Percentiles rank a stretch among this genome's conserved stretches.
Conservation (phyloP, 2,329 filamentous ascomycete genomes). For the Talaromyces islandicus region DNA sequence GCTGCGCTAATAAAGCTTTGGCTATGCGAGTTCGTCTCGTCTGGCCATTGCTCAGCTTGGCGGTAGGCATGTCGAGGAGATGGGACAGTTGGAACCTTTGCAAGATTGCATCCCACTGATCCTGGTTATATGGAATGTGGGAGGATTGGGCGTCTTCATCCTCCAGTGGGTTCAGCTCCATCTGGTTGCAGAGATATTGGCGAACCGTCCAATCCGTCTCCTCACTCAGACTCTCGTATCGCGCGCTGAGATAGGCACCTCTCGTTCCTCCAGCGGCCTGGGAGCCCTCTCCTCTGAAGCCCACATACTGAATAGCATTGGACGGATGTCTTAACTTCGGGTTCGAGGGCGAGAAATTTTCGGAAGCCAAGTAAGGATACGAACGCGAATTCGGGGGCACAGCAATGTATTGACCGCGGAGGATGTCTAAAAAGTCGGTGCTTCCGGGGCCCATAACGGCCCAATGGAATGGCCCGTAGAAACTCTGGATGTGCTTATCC, state of each 20-base stretch:
- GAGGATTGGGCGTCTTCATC: constrained; percentile 34
- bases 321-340: constrained; percentile 51
- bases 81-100: constrained; percentile 61
- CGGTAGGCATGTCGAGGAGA: constrained; percentile 73
- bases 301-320: constrained; percentile 78
- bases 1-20: constrained; percentile 69
- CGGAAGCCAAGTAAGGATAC: constrained; percentile 69
- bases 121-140: constrained; percentile 44
- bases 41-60: constrained; percentile 91
- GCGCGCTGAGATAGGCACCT: constrained; percentile 79
- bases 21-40: constrained; percentile 82
- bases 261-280: constrained; percentile 41
- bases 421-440: constrained; percentile 73
- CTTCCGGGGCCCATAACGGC: constrained; percentile 78
- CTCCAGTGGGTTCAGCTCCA: constrained; percentile 68
- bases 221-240: constrained; percentile 84
- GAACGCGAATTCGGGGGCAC: constrained; percentile 68
- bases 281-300: constrained; percentile 71
- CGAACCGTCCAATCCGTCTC: constrained; percentile 78
- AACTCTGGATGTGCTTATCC: constrained; percentile 14
- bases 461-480: constrained; percentile 57
- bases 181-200: constrained; percentile 77
- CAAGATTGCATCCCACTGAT: constrained; percentile 58
- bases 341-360: constrained; percentile 49
- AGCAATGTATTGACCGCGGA: constrained; percentile 70